Percentiles rank a stretch among this genome's conserved stretches.
phyloP scores from a whole-genome alignment of 225 moss, liverwort and hornwort genomes.

The Bryoerythrophyllum caledonicum region DNA sequence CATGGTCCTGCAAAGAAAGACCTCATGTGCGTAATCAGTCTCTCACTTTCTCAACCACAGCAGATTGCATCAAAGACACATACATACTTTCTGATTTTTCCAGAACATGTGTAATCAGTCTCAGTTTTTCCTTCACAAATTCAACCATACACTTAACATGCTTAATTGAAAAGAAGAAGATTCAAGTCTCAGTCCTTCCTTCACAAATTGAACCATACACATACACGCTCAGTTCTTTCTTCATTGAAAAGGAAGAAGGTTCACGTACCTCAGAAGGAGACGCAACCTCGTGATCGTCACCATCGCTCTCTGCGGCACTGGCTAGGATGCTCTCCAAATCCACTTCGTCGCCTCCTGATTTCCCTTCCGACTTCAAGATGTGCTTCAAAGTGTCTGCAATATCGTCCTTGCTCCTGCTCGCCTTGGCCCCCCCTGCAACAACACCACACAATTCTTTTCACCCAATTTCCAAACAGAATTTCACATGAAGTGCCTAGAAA shows the following conservation, averaged over 20 bases:
- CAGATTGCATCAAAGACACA: no score
- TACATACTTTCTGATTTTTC: neutral
- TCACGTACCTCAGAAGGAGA: conserved; percentile 37
- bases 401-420: conserved; percentile 49
- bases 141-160: no score
- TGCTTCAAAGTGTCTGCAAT: conserved; percentile 60
- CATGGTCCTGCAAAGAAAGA: conserved; percentile 30
- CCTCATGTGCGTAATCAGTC: neutral
- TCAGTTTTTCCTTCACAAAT: neutral
- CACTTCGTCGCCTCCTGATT: conserved; percentile 38
- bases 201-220: no score
- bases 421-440: conserved; percentile 51
- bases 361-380: conserved; percentile 40
- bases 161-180: no score
- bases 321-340: conserved; percentile 43
- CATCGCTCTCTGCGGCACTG: conserved; percentile 35
- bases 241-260: neutral
- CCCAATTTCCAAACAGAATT: neutral
- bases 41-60: no score
- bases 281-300: conserved; percentile 43
- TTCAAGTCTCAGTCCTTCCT: no score
- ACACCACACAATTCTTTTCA: conserved; percentile 1
- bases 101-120: neutral
- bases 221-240: no score
- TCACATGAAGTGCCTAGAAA: neutral